Evolutionary conservation across 345 rosid species (phyloP).

Genomic region (Citrus inodora): DNA sequence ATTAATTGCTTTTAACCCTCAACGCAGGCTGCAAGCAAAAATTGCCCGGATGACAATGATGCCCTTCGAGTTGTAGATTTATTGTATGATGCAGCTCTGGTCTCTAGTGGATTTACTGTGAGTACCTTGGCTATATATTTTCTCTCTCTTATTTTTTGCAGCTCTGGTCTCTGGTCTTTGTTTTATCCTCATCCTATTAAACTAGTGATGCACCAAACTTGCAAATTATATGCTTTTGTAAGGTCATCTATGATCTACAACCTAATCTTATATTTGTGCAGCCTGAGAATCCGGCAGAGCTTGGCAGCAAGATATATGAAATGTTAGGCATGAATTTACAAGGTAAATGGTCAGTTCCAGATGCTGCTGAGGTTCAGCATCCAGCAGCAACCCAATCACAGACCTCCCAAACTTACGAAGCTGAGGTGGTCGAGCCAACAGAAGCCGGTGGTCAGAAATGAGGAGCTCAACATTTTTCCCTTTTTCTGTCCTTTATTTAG

Average conservation of each 20-base stretch:
- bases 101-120: conserved; percentile 94
- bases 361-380: conserved; percentile 24
- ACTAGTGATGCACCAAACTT: not conserved
- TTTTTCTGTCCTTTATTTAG: not conserved
- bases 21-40: conserved; percentile 69
- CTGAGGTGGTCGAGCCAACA: conserved; percentile 80
- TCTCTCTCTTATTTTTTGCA: not conserved
- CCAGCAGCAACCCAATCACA: conserved; percentile 21
- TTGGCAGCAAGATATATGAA: conserved; percentile 96
- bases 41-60: conserved; percentile 68
- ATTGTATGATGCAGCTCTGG: conserved; percentile 82
- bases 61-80: conserved; percentile 88
- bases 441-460: conserved; percentile 62
- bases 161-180: not conserved
- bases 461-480: conserved; percentile 16
- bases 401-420: conserved; percentile 50
- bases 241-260: not conserved
- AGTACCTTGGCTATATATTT: conserved; percentile 18
- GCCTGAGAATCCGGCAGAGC: conserved; percentile 96
- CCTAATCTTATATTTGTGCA: conserved; percentile 24
- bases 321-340: conserved; percentile 86
- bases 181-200: not conserved
- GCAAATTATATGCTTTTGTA: not conserved
- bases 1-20: not conserved
- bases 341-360: conserved; percentile 70